Evolutionary conservation across 805 yeast genomes (phyloP).

Genomic region (Yamadazyma sp.): DNA sequence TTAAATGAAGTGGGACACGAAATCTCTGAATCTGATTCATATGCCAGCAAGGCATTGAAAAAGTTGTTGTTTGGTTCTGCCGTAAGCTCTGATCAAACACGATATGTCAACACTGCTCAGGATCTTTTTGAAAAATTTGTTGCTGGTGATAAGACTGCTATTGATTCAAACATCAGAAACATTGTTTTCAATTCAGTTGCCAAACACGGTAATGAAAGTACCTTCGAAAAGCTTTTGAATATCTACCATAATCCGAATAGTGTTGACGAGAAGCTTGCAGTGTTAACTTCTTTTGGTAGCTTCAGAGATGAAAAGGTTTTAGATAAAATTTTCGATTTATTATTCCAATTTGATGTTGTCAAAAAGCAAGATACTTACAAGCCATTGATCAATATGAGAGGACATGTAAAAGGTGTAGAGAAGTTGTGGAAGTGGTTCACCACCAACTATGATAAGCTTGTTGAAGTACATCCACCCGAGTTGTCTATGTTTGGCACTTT

Average conservation of each 20-base stretch:
- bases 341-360: slow-evolving; percentile 57
- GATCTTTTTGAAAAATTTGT: slow-evolving; percentile 53
- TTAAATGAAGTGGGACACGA: slow-evolving; percentile 63
- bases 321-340: slow-evolving; percentile 53
- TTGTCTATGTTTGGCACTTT: slow-evolving; percentile 77
- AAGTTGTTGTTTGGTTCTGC: slow-evolving; percentile 62
- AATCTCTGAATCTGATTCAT: slow-evolving; percentile 55
- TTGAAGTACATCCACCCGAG: slow-evolving; percentile 73
- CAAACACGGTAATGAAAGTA: slow-evolving; percentile 56
- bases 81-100: slow-evolving; percentile 47
- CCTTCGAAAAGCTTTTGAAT: slow-evolving; percentile 60
- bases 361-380: slow-evolving; percentile 71
- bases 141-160: slow-evolving; percentile 63
- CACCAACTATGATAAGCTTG: slow-evolving; percentile 68
- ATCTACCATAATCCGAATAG: slow-evolving; percentile 62
- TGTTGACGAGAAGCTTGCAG: slow-evolving; percentile 67
- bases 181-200: slow-evolving; percentile 69
- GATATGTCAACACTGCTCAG: slow-evolving; percentile 34
- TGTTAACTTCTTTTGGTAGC: slow-evolving; percentile 67
- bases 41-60: slow-evolving; percentile 65
- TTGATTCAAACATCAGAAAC: slow-evolving; percentile 72
- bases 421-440: slow-evolving; percentile 74
- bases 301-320: slow-evolving; percentile 53
- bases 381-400: slow-evolving; percentile 73
- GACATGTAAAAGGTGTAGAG: slow-evolving; percentile 63